These are phyloP conservation scores for Crithidia thermophila DNA, from an alignment of 208 protist species.

Conservation along the genomic window DNA sequence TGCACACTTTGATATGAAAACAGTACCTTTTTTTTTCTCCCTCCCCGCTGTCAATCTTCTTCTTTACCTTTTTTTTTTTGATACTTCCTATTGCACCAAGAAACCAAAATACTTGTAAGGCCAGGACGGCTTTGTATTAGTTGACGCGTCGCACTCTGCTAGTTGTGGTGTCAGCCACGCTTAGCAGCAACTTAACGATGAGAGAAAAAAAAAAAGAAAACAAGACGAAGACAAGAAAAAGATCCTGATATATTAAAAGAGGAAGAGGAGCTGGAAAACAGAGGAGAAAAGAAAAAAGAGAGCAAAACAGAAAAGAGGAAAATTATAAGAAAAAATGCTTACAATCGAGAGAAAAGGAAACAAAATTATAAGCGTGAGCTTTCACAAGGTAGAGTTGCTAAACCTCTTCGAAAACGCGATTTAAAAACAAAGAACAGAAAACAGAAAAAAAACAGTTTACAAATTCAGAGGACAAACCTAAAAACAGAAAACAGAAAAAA, in stretches of 20 bases:
- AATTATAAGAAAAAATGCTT: slow-evolving; percentile 1
- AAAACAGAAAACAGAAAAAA: no score
- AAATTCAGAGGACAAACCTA: no score
- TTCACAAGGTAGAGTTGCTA: no score
- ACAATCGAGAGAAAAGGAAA: slow-evolving; percentile 3
- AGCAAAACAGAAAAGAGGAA: neutral
- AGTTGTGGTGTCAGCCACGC: no score
- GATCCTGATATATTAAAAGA: neutral
- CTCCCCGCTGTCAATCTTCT: no score
- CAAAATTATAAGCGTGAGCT: neutral
- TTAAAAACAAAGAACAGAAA: slow-evolving; percentile 1
- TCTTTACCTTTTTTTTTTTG: slow-evolving; percentile 1
- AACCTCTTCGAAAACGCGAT: neutral
- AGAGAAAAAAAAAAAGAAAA: slow-evolving; percentile 11
- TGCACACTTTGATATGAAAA: no score
- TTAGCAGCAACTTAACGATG: no score
- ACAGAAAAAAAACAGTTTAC: slow-evolving; percentile 8
- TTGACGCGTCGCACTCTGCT: no score
- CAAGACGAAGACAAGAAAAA: neutral
- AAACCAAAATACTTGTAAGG: no score
- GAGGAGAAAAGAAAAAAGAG: neutral
- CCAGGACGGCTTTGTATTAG: no score
- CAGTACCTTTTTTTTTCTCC: no score
- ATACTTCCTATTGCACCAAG: neutral
- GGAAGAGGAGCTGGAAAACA: neutral